Evolutionary conservation across 169 alveolate genomes (phyloP), one percentile per base, ranked within the genome.

Genomic region (Cryptosporidium andersoni): DNA sequence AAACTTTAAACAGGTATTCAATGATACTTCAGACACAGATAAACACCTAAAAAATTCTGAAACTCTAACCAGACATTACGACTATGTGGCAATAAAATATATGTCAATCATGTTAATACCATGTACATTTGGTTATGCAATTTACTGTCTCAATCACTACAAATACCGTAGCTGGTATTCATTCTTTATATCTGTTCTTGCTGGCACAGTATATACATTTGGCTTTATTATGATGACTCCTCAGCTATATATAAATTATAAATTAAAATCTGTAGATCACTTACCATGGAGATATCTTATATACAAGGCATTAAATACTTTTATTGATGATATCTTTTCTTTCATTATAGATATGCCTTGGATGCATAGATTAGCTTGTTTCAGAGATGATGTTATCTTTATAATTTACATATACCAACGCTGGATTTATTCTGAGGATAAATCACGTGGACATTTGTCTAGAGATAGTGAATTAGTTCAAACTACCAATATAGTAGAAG

Each of bases 311-410:
- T 90, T 97, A 67, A 98, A 97, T 80, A 98, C 99, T 9, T 96
- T 98, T 81, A 98, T 97, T 65, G 99, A 98, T 89, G 99, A 98
- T 89, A 94, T 97, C 47, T 98, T 98, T 66, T 95, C 99, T 34
- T 96, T 97, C 90, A 93, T 97, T 55, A 97, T 98, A n/a, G 97
- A 97, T 82, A 96, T 97, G 98, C 99, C 99, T 16, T 93, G 96
- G 91, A 89, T 97, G 92, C 98, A 96, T 88, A 95, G 99, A 90
- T 82, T 97, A 42, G 94, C 97, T 66, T 97, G 99, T 88, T 98
- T 98, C 92, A 95, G 99, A 88, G 99, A 98, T 88, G 99, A 98
- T 89, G 92, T 97, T 5, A 97, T 98, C 51, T 98, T 98, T 93
- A 80, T 97, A 55, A 94, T 97, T 81, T 97, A 97, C 91, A 82